phyloP scores from a whole-genome alignment of 768 basidiomycete genomes.

The Boletus sensibilis region DNA sequence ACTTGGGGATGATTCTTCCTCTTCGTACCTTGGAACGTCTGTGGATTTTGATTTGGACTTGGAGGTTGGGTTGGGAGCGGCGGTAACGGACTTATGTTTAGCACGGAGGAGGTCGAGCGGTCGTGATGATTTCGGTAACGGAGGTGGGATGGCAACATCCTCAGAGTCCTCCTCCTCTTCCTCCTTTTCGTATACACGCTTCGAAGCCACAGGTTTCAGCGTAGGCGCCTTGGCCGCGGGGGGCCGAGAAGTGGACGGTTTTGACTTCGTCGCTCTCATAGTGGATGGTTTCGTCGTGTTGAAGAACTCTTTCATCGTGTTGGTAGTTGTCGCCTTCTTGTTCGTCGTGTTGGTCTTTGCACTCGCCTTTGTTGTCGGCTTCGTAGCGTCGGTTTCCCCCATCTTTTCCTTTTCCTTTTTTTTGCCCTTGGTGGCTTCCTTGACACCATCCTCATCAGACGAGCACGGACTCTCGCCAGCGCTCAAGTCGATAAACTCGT shows the following conservation, averaged over 20 bases:
- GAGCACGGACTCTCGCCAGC: slow-evolving; percentile 23
- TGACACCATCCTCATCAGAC: slow-evolving; percentile 8
- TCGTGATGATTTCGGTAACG: slow-evolving; percentile 19
- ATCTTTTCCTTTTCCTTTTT: slow-evolving; percentile 9
- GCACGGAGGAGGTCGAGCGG: slow-evolving; percentile 29
- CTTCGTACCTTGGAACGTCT: slow-evolving; percentile 6
- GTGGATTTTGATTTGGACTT: not conserved
- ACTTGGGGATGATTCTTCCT: slow-evolving; percentile 10
- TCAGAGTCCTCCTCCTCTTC: slow-evolving; percentile 3
- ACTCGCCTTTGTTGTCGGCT: not conserved
- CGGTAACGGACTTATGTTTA: not conserved
- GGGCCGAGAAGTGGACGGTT: not conserved
- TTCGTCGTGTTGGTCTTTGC: not conserved
- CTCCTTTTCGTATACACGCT: slow-evolving; percentile 9
- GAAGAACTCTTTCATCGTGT: slow-evolving; percentile 12
- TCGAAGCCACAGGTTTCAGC: not conserved
- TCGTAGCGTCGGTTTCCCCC: not conserved
- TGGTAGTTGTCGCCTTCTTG: not conserved
- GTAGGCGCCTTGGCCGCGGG: not conserved
- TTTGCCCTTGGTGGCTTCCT: slow-evolving; percentile 3
- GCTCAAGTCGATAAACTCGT: slow-evolving; percentile 27
- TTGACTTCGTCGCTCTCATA: not conserved
- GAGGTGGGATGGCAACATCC: not conserved
- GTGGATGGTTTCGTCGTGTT: slow-evolving; percentile 10
- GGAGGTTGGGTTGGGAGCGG: not conserved